A percentile compares a stretch with the other conserved stretches of the same genome.
Evolutionary conservation across 2,329 filamentous ascomycete species (phyloP).

Genomic region (Venturia oleaginea): DNA sequence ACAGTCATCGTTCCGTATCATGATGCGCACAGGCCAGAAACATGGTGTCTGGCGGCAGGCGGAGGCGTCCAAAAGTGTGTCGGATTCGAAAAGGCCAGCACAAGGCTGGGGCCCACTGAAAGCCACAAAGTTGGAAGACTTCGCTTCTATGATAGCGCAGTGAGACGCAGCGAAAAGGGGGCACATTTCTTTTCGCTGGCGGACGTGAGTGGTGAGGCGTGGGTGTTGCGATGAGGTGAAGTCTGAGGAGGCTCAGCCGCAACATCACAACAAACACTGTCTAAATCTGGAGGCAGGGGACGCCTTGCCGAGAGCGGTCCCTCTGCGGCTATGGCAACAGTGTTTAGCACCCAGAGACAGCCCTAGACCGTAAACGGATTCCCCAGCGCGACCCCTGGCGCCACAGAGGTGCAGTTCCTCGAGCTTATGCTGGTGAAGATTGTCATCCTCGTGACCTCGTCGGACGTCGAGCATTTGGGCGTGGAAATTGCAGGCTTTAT

Average conservation of each 20-base stretch:
- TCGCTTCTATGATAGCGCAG: neutral
- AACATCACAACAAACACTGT: neutral
- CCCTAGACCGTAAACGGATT: neutral
- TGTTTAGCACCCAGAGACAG: neutral
- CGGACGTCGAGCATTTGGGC: neutral
- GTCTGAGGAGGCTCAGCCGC: slow-evolving; percentile 8
- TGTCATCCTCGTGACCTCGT: neutral
- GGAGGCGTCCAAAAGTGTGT: slow-evolving; percentile 3
- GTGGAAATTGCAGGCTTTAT: slow-evolving; percentile 3
- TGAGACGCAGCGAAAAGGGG: neutral
- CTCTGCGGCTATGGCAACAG: neutral
- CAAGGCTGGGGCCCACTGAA: neutral
- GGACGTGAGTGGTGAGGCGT: slow-evolving; percentile 2
- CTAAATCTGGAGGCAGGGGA: slow-evolving; percentile 4
- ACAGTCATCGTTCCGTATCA: slow-evolving; percentile 9
- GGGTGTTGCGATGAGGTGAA: neutral
- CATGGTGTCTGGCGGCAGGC: slow-evolving; percentile 8
- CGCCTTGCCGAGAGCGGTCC: neutral
- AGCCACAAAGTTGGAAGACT: neutral
- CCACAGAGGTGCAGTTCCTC: neutral
- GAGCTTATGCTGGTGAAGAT: neutral
- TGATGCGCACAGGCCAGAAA: slow-evolving; percentile 6
- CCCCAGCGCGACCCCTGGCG: neutral
- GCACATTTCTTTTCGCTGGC: neutral
- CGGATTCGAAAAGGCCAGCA: neutral